Conservation (phyloP, 768 basidiomycete genomes). For the Lentinula guzmanii region DNA sequence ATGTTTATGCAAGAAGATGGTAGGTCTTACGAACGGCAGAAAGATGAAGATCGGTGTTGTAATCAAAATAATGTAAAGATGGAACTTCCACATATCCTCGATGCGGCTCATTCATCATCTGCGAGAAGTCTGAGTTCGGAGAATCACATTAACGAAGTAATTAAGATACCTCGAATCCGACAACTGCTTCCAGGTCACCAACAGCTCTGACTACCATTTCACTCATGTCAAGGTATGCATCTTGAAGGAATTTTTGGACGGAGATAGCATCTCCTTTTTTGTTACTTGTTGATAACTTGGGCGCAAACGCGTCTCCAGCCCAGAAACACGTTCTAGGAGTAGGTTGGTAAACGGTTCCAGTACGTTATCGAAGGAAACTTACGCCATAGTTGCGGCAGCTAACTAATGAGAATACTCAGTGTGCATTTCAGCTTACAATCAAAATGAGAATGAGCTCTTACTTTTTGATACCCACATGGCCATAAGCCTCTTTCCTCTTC, state of each 20-base stretch:
- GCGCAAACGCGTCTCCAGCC: constrained; percentile 85
- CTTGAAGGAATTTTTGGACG: constrained; percentile 80
- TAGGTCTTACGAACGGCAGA: constrained; percentile 60
- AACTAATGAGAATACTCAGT: constrained; percentile 23
- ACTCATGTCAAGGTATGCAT: constrained; percentile 74
- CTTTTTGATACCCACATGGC: constrained; percentile 91
- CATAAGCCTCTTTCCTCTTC: constrained; percentile 81
- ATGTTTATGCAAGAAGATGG: not conserved
- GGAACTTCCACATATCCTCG: constrained; percentile 82
- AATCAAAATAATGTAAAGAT: constrained; percentile 83
- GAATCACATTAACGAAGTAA: not conserved
- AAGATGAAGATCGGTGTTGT: constrained; percentile 92
- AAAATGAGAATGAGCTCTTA: not conserved
- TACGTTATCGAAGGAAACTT: constrained; percentile 19
- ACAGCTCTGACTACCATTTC: constrained; percentile 60
- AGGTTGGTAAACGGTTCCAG: not conserved
- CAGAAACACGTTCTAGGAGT: constrained; percentile 78
- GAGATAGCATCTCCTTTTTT: constrained; percentile 44
- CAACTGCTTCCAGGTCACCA: constrained; percentile 68
- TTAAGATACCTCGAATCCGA: constrained; percentile 81
- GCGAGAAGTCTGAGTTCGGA: not conserved
- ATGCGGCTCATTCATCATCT: constrained; percentile 96
- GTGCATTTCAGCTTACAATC: not conserved
- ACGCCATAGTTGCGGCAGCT: constrained; percentile 92
- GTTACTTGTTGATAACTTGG: constrained; percentile 56